A percentile compares a stretch with the other conserved stretches of the same genome.
phyloP scores from a whole-genome alignment of 768 basidiomycete species.

The Termitomyces sp. region DNA sequence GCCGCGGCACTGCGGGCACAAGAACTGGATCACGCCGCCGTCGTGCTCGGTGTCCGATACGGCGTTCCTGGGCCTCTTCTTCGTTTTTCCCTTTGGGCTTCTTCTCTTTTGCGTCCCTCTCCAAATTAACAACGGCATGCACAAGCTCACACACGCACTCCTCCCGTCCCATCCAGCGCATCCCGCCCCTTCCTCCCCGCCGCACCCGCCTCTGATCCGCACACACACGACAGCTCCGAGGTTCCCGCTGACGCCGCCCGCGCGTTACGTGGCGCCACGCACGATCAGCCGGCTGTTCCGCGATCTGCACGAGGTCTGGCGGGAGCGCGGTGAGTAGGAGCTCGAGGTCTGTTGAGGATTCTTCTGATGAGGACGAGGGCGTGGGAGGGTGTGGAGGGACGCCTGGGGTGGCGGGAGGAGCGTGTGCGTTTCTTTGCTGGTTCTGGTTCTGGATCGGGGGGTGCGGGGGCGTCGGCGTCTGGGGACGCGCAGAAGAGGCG shows the following conservation, averaged over 20 bases:
- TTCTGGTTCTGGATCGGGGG: no score
- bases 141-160: constrained; percentile 11
- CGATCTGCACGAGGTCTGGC: constrained; percentile 30
- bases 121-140: constrained; percentile 17
- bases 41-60: no score
- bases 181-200: background rate
- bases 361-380: no score
- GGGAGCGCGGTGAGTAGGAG: constrained; percentile 25
- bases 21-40: background rate
- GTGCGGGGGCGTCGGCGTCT: background rate
- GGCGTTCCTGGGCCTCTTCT: no score
- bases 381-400: no score
- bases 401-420: background rate
- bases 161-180: constrained; percentile 39
- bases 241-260: constrained; percentile 48
- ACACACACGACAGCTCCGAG: constrained; percentile 35
- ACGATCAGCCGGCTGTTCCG: constrained; percentile 52
- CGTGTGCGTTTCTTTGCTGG: background rate
- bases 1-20: constrained; percentile 10
- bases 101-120: background rate
- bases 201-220: no score
- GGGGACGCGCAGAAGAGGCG: constrained; percentile 33
- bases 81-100: background rate
- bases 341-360: background rate
- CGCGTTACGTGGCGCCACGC: constrained; percentile 30